Evolutionary conservation across 2,329 filamentous ascomycete species (phyloP).

Genomic region (Aspergillus tamarii): DNA sequence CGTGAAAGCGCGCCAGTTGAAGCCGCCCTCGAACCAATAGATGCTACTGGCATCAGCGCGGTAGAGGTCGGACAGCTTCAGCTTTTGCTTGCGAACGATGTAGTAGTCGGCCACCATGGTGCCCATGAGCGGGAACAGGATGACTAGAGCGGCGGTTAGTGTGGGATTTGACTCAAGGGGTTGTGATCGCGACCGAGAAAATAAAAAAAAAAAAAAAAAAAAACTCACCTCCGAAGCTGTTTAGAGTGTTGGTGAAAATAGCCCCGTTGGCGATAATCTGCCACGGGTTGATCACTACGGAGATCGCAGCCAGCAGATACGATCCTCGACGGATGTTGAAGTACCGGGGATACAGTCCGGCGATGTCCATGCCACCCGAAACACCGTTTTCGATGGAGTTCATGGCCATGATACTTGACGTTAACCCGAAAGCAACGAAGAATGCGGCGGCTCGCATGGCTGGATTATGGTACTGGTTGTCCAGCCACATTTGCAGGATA

Average conservation of each 20-base stretch:
- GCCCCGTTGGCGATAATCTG: conserved; percentile 51
- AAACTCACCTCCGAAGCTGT: conserved; percentile 39
- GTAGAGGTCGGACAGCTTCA: conserved; percentile 52
- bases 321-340: conserved; percentile 61
- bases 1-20: conserved; percentile 49
- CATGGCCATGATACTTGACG: conserved; percentile 52
- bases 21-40: conserved; percentile 49
- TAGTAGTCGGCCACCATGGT: conserved; percentile 38
- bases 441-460: conserved; percentile 41
- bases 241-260: conserved; percentile 53
- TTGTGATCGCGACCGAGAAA: neutral
- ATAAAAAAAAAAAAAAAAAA: too few relatives aligned
- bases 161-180: neutral
- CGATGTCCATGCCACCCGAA: conserved; percentile 56
- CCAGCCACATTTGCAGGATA: conserved; percentile 43
- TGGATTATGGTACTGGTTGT: conserved; percentile 23
- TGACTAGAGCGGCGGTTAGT: neutral
- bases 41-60: conserved; percentile 37
- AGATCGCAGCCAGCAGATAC: conserved; percentile 32
- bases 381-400: conserved; percentile 33
- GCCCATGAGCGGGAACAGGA: conserved; percentile 14
- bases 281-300: conserved; percentile 49
- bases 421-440: conserved; percentile 52
- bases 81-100: conserved; percentile 39
- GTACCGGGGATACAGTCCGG: conserved; percentile 55